A percentile compares a stretch with the other conserved stretches of the same genome.
phyloP scores from a whole-genome alignment of 2,329 filamentous ascomycete genomes.

The Sporothrix globosa region DNA sequence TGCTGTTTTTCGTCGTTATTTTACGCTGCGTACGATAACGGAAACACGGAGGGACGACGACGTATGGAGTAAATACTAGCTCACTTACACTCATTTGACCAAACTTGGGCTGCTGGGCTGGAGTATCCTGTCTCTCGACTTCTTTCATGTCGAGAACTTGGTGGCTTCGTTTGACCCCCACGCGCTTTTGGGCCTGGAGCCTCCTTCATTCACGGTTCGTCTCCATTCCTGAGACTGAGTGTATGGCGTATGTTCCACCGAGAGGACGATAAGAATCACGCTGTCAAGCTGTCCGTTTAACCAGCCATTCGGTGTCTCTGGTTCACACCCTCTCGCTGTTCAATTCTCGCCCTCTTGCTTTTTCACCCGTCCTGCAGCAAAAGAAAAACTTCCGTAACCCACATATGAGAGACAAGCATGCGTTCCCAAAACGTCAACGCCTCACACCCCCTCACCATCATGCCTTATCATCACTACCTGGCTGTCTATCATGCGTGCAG shows the following conservation, averaged over 20 bases:
- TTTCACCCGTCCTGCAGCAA: background rate
- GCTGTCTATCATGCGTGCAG: slow-evolving; percentile 7
- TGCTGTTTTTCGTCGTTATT: background rate
- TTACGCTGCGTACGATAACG: background rate
- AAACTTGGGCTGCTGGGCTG: slow-evolving; percentile 4
- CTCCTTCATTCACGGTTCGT: background rate
- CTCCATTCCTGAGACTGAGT: background rate
- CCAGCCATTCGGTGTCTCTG: slow-evolving; percentile 23
- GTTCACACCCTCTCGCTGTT: slow-evolving; percentile 23
- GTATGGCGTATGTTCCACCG: too few relatives aligned
- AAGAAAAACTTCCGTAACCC: background rate
- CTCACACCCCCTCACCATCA: slow-evolving; percentile 5
- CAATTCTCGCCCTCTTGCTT: slow-evolving; percentile 1
- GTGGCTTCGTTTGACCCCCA: slow-evolving; percentile 20
- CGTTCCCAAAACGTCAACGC: slow-evolving; percentile 1
- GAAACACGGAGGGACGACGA: background rate
- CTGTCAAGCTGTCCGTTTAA: background rate
- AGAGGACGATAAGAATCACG: background rate
- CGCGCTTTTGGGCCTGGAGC: slow-evolving; percentile 22
- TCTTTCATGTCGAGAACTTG: background rate
- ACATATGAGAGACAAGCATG: background rate
- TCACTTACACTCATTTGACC: background rate
- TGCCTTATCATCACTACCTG: slow-evolving; percentile 3
- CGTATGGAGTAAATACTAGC: background rate
- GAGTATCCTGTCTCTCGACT: slow-evolving; percentile 1